Evolutionary conservation across 495 filamentous ascomycete species (phyloP).

Genomic region (Lophiotrema nucula): DNA sequence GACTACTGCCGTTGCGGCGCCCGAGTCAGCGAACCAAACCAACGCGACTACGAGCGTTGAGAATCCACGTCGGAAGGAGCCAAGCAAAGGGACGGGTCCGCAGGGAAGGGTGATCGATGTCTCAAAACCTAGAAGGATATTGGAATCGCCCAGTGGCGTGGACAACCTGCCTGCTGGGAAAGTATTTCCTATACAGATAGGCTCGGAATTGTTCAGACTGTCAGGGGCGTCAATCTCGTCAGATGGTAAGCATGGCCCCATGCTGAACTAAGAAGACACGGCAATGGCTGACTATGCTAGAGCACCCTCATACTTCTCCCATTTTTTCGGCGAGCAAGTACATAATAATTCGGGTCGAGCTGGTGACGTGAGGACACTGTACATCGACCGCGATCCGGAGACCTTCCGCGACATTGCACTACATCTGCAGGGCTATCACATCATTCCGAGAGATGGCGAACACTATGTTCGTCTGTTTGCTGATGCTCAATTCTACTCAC

Average conservation of each 20-base stretch:
- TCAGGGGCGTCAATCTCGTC: slow-evolving; percentile 94
- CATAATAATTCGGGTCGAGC: slow-evolving; percentile 57
- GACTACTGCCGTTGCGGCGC: neutral
- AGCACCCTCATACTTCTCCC: slow-evolving; percentile 98
- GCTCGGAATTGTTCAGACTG: slow-evolving; percentile 83
- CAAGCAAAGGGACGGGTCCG: slow-evolving; percentile 28
- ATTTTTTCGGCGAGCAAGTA: slow-evolving; percentile 86
- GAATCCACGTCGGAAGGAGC: slow-evolving; percentile 16
- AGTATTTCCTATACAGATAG: slow-evolving; percentile 93
- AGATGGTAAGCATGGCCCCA: slow-evolving; percentile 70
- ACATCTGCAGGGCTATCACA: slow-evolving; percentile 92
- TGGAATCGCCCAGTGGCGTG: slow-evolving; percentile 15
- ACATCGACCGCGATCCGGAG: slow-evolving; percentile 90
- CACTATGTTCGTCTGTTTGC: slow-evolving; percentile 92
- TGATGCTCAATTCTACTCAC: slow-evolving; percentile 92
- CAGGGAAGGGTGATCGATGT: slow-evolving; percentile 29
- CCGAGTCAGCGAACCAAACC: slow-evolving; percentile 1
- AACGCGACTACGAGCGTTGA: slow-evolving; percentile 6
- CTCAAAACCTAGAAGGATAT: slow-evolving; percentile 25
- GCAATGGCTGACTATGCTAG: slow-evolving; percentile 52
- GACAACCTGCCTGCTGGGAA: slow-evolving; percentile 55
- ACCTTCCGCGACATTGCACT: slow-evolving; percentile 87
- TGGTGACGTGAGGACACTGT: slow-evolving; percentile 67
- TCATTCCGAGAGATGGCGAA: slow-evolving; percentile 74
- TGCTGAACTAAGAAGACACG: neutral